Conservation (phyloP, 768 basidiomycete genomes). For the Pisolithus marmoratus region DNA sequence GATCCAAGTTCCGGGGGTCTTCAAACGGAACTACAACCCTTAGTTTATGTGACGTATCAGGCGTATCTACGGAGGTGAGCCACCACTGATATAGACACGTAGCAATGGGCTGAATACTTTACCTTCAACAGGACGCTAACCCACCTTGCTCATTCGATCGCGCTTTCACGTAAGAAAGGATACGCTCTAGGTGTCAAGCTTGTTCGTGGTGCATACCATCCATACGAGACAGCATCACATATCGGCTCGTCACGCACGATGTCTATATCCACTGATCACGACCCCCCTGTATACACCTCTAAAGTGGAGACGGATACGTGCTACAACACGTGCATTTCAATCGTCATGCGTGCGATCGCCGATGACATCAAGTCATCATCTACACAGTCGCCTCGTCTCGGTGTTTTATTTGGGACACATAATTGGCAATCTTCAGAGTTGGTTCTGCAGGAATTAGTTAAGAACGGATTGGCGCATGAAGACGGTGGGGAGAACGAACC, state of each 20-base stretch:
- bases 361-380: slow-evolving; percentile 37
- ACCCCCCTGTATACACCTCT: slow-evolving; percentile 56
- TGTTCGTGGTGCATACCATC: slow-evolving; percentile 89
- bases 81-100: background rate
- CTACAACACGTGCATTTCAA: slow-evolving; percentile 59
- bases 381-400: slow-evolving; percentile 31
- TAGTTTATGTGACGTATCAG: slow-evolving; percentile 85
- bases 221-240: slow-evolving; percentile 58
- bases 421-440: slow-evolving; percentile 65
- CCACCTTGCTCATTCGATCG: slow-evolving; percentile 59
- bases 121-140: slow-evolving; percentile 47
- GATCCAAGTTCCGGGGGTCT: background rate
- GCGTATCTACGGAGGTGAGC: slow-evolving; percentile 74
- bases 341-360: slow-evolving; percentile 52
- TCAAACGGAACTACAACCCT: slow-evolving; percentile 44
- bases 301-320: slow-evolving; percentile 72
- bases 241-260: slow-evolving; percentile 18
- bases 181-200: slow-evolving; percentile 89
- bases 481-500: slow-evolving; percentile 3
- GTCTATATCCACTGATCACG: slow-evolving; percentile 54
- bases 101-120: background rate
- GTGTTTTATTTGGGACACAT: slow-evolving; percentile 83
- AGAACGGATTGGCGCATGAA: slow-evolving; percentile 40
- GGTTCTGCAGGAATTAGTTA: slow-evolving; percentile 56
- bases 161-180: slow-evolving; percentile 55